Base-by-base conservation (phyloP, 83 land plant genomes). In the Diphasiastrum complanatum region DNA sequence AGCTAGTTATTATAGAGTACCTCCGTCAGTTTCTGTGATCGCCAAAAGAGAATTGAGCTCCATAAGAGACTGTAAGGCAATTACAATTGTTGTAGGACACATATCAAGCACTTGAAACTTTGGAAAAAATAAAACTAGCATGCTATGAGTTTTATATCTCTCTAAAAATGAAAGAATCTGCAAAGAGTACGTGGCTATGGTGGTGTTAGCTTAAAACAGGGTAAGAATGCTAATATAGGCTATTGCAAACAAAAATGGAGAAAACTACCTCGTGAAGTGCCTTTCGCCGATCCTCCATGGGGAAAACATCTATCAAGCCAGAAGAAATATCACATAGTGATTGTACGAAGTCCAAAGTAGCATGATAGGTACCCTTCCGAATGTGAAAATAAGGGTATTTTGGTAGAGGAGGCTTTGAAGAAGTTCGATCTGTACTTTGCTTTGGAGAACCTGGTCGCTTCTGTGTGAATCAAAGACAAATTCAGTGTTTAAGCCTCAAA, bases 321-420 rank as follows among this genome's bases (percentile, higher is more conserved):
- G 86, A 84, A 22, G 99, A 89, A 45, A 88, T 95, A 29, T 95
- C 99, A 81, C 99, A 90, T 60, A 95, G 71, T 10, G 90, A 76
- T 33, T 82, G 87, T 14, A 95, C 96, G 74, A 95, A 91, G 27
- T 95, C 99, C 68, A 95, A 67, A 5, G 99, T 91, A 36, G 77
- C 90, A 71, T 95, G 95, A 63, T 90, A 95, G 23, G 93, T 73
- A 38, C 99, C 95, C 69, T 87, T 95, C 5, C 97, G 71, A 45
- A 90, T 78, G 46, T 84, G 82, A 29, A 91, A 80, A 22, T 84
- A 75, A 45, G 74, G 45, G 60, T 72, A 71, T 61, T 74, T 85
- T 12, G 99, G 97, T 66, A 90, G 73, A 41, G 99, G 99, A 32
- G 99, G 99, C 62, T 83, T 86, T 14, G 81, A 54, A 54, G 74